These are phyloP conservation scores for Saccharum officinarum DNA, from an alignment of 176 grass and related monocot genomes.

Conservation along the genomic window DNA sequence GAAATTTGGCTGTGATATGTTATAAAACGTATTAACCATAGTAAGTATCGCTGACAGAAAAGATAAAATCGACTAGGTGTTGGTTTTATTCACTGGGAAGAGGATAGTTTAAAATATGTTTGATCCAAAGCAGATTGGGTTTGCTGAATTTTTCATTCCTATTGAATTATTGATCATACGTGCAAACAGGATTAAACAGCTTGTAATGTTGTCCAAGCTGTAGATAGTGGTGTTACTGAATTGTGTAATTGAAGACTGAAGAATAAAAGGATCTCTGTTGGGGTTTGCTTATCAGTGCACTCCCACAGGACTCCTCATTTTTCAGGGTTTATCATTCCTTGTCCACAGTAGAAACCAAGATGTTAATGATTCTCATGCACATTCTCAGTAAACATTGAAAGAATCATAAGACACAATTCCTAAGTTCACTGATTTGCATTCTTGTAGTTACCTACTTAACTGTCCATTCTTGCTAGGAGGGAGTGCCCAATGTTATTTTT, in stretches of 20 bases:
- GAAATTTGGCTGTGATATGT: neutral
- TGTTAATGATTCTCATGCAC: neutral
- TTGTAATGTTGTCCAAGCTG: neutral
- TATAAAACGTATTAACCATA: neutral
- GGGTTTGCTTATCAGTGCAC: neutral
- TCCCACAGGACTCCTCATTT: neutral
- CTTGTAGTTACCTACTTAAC: neutral
- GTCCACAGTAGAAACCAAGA: neutral
- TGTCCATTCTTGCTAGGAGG: neutral
- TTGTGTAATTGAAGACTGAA: neutral
- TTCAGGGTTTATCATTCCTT: neutral
- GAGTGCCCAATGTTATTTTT: neutral
- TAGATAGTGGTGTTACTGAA: neutral
- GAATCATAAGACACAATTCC: neutral
- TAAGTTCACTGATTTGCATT: neutral
- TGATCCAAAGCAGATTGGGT: neutral
- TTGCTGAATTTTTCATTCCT: neutral
- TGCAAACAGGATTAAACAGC: neutral
- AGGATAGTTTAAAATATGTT: neutral
- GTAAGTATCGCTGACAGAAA: neutral
- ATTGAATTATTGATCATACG: neutral
- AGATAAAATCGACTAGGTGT: neutral
- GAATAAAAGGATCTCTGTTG: neutral
- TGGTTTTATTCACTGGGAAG: neutral
- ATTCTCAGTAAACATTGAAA: neutral